A percentile compares a stretch with the other conserved stretches of the same genome.
phyloP scores from a whole-genome alignment of 176 grass and related monocot genomes.

The Oryza longistaminata region DNA sequence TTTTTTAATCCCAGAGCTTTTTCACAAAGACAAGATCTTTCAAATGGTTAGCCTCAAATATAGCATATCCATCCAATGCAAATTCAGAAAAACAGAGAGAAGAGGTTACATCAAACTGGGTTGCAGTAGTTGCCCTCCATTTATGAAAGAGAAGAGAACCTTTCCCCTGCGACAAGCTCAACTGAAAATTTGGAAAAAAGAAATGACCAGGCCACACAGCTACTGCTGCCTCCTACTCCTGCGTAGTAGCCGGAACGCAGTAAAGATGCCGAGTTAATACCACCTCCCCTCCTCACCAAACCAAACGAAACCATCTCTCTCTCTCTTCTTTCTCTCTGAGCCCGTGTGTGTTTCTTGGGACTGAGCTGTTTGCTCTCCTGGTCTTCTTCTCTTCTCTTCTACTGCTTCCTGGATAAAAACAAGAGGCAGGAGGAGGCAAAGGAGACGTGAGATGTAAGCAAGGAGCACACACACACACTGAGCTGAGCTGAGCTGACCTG shows the following conservation, averaged over 20 bases:
- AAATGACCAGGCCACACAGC: background rate
- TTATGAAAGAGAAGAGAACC: background rate
- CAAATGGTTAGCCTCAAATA: background rate
- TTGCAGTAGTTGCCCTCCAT: background rate
- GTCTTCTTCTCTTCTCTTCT: background rate
- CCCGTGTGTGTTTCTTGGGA: conserved; percentile 46
- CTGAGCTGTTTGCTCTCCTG: conserved; percentile 4
- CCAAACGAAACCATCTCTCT: background rate
- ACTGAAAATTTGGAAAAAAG: background rate
- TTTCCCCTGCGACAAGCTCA: background rate
- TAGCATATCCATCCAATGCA: background rate
- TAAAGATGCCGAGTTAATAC: conserved; percentile 50
- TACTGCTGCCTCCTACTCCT: background rate
- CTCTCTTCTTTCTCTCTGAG: background rate
- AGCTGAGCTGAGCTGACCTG: conserved; percentile 36
- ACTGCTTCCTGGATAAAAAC: conserved; percentile 33
- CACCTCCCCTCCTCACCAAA: conserved; percentile 32
- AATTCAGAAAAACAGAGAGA: background rate
- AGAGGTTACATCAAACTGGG: background rate
- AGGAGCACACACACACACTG: conserved; percentile 33
- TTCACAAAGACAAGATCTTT: background rate
- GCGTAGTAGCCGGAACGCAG: background rate
- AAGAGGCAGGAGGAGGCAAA: conserved; percentile 15
- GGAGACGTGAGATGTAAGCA: conserved; percentile 49
- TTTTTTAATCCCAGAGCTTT: background rate